phyloP scores from a whole-genome alignment of 495 filamentous ascomycete genomes.

The Parmelia sp. region DNA sequence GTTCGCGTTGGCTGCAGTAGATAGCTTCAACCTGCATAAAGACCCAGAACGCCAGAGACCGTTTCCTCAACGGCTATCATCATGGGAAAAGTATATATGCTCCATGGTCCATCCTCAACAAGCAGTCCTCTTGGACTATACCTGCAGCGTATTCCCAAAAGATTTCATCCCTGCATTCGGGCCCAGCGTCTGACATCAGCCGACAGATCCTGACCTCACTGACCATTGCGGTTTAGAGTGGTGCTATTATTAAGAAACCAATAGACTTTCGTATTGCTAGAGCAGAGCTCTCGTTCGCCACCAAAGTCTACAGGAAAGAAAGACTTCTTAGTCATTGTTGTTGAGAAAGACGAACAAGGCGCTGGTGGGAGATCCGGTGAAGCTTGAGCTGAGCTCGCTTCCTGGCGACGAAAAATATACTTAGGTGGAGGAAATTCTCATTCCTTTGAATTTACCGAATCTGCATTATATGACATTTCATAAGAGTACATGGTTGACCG shows the following conservation, averaged over 20 bases:
- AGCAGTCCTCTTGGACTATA: neutral
- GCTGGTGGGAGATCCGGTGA: neutral
- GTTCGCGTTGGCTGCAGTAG: neutral
- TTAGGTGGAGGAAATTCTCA: neutral
- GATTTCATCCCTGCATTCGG: neutral
- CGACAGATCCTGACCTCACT: neutral
- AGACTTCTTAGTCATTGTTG: neutral
- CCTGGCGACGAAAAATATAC: neutral
- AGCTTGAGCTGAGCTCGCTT: neutral
- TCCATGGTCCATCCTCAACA: neutral
- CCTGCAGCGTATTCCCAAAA: neutral
- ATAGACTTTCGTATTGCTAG: neutral
- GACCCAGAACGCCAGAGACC: conserved; percentile 7
- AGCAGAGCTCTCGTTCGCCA: neutral
- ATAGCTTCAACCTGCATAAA: conserved; percentile 7
- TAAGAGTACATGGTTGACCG: too few relatives aligned
- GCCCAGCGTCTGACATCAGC: conserved; percentile 4
- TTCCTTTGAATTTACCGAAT: neutral
- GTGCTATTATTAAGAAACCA: neutral
- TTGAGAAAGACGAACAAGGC: neutral
- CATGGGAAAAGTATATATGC: neutral
- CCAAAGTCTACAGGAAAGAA: neutral
- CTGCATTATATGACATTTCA: too few relatives aligned
- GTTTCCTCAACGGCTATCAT: neutral
- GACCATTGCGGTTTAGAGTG: neutral